These are phyloP conservation scores for Fusarium keratoplasticum DNA, from an alignment of 2,329 filamentous ascomycete species.

Conservation along the genomic window DNA sequence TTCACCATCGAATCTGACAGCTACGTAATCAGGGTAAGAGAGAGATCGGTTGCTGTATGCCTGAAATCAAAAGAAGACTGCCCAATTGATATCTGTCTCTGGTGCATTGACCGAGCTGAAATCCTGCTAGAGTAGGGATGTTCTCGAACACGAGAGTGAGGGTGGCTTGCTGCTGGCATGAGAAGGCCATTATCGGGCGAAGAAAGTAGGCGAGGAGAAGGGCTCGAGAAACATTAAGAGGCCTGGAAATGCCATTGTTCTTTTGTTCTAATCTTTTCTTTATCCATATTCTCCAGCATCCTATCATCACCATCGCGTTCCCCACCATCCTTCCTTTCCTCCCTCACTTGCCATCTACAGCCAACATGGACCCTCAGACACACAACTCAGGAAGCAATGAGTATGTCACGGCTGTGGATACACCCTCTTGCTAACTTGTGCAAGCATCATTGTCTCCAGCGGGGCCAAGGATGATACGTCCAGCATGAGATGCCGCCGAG, in stretches of 20 bases:
- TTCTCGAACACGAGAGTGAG: neutral
- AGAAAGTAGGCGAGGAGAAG: neutral
- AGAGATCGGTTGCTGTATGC: no score
- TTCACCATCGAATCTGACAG: neutral
- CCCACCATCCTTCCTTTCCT: no score
- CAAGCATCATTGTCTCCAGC: neutral
- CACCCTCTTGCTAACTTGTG: neutral
- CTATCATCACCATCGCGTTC: neutral
- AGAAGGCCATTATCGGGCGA: neutral
- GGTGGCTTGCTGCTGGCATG: neutral
- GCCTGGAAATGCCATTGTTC: neutral
- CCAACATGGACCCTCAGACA: neutral
- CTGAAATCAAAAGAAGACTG: neutral
- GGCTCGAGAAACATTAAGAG: neutral
- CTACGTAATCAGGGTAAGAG: neutral
- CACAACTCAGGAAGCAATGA: neutral
- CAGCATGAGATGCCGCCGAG: neutral
- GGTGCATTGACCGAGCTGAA: neutral
- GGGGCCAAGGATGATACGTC: neutral
- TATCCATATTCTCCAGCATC: neutral
- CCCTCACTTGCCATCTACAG: no score
- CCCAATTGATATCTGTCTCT: neutral
- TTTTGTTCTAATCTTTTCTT: neutral
- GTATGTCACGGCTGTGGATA: neutral
- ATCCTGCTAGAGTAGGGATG: neutral